Conservation (phyloP, 305 asterid genomes). For the Euphrasia arctica region DNA sequence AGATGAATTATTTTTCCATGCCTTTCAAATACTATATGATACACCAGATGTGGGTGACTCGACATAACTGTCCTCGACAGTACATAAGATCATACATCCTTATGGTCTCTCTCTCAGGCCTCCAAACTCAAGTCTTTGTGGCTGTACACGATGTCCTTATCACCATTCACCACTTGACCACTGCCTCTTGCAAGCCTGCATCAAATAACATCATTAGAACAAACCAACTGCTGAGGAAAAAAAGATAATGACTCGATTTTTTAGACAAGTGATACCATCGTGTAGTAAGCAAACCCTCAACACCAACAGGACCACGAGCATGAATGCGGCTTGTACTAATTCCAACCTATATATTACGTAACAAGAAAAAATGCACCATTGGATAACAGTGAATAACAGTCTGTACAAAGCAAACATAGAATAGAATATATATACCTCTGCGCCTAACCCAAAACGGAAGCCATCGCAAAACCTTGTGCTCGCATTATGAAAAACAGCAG, state of each 20-base stretch:
- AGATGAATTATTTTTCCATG: not conserved
- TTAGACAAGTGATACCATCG: slow-evolving; percentile 35
- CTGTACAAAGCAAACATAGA: not conserved
- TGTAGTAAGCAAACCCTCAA: slow-evolving; percentile 94
- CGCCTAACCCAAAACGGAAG: slow-evolving; percentile 95
- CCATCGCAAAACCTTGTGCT: slow-evolving; percentile 96
- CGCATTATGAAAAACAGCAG: slow-evolving; percentile 96
- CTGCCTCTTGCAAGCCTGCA: slow-evolving; percentile 90
- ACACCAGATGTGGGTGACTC: slow-evolving; percentile 8
- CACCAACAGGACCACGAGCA: slow-evolving; percentile 99
- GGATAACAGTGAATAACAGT: slow-evolving; percentile 12
- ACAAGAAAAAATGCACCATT: slow-evolving; percentile 2
- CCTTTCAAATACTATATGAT: slow-evolving; percentile 15
- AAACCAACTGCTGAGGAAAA: too few species aligned
- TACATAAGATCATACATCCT: not conserved
- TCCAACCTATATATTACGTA: slow-evolving; percentile 76
- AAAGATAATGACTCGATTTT: too few species aligned
- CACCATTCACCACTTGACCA: slow-evolving; percentile 92
- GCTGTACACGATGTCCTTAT: slow-evolving; percentile 64
- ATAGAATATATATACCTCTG: slow-evolving; percentile 78
- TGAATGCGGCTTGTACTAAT: slow-evolving; percentile 95
- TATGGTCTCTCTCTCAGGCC: slow-evolving; percentile 27
- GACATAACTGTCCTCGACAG: not conserved
- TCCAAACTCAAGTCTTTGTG: slow-evolving; percentile 64
- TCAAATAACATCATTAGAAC: not conserved